Evolutionary conservation across 768 basidiomycete genomes (phyloP), one percentile per base, ranked within the genome.

Genomic region (Pleurotus djamor): DNA sequence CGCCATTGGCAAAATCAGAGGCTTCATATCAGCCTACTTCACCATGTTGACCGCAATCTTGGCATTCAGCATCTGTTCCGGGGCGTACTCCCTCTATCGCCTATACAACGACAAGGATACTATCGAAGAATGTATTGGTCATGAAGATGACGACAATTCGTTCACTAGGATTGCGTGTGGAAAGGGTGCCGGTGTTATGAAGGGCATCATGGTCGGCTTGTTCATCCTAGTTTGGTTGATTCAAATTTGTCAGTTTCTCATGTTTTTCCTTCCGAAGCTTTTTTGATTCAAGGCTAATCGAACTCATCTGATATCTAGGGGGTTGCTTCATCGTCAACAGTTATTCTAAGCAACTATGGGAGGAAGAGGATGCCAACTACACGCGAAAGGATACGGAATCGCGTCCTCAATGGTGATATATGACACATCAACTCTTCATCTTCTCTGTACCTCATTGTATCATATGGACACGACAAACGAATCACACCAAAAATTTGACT

Each of bases 191-290:
- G 67, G 70, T 45, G 63, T 81, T 34, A 61, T 78, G 63, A 80
- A 79, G 61, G 75, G 72, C 47, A 71, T 80, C 50, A 70, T 77
- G 62, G 68, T 81, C 61, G 70, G 67, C 32, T 60, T 78, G 41
- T 80, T 80, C 66, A 68, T 81, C 55, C 56, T 78, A 60, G 71
- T 75, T 43, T 82, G 78, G 79, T 64, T 82, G 60, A 70, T 83
- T 62, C 78, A 80, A 64, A 75, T 77, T 59, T 83, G 81, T 81
- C 58, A 59, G 80, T 74, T 6, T 6, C 28, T 44, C 47, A 12
- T 52, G 13, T 45, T 52, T 52, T 8, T 36, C 7, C 5, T 17
- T 14, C n/a, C 41, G 41, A n/a, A 21, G n/a, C n/a, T n/a, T n/a
- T n/a, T n/a, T n/a, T n/a, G n/a, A n/a, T n/a, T n/a, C 32, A 28